Evolutionary conservation across 345 rosid species (phyloP), one percentile per base, ranked within the genome.

Genomic region (Viola odorata): DNA sequence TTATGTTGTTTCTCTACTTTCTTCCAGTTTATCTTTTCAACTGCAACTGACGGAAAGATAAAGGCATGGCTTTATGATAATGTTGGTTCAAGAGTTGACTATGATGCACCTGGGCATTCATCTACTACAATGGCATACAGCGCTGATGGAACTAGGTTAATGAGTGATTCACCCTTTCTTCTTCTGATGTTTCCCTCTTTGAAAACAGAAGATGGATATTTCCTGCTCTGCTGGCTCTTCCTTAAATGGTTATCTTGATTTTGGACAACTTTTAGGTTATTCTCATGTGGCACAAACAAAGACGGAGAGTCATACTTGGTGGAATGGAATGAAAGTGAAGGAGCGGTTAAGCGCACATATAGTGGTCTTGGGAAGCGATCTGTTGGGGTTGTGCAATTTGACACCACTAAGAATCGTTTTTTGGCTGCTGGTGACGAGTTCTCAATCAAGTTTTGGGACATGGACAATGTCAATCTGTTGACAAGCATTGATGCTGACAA

Each of bases 291-390:
- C 63, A 85, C 96, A 55, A 88, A 78, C 64, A 88, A 88, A 77
- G 96, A 80, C 64, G 89, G 91, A 57, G 91, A 88, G 54, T 88
- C 96, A 40, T 74, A 57, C 78, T 66, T 88, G 68, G 96, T 88
- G 81, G 96, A 88, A 62, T 88, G 96, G 96, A 85, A 88, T 80
- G 89, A 88, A 79, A 88, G 91, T 68, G 91, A 85, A 81, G 89
- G 91, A 64, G 77, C 82, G 62, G 84, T 88, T 47, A 88, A 79
- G 75, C 80, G 85, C 8, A 52, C 73, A 3, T 88, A 81, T 75
- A 68, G 41, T 61, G 96, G 96, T 65, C 86, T 88, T 65, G 89
- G 85, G 55, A 86, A 88, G 81, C 78, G 81, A 48, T 72, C 96
- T 55, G 76, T 32, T 2, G 92, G 86, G 45, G 64, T 85, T 72